Base-by-base conservation (phyloP, 257 asterid species). In the Solanum neorickii region DNA sequence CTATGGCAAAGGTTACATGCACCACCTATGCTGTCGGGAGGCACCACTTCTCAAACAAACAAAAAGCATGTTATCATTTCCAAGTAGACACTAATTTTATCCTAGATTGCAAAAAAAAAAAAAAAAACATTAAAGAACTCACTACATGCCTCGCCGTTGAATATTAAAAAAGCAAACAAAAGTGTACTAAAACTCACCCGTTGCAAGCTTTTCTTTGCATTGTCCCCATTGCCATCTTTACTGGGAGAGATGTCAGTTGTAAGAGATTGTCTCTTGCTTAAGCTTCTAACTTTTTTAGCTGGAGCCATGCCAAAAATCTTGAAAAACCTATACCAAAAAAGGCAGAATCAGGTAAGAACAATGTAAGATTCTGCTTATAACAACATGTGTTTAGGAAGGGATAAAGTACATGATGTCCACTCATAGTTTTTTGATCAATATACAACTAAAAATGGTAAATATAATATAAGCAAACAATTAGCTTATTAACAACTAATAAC, bases 301-400 rank as follows among this genome's bases (percentile, higher is more conserved):
- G 99, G 98, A 60, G 93, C 95, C 99, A 96, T 96, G 78, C 86
- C 66, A 23, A 87, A 89, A 82, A 88, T 86, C 88, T 87, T 72
- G 78, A 60, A 86, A 83, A 73, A 86, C 87, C 90, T 86, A 88
- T 44, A 84, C 82, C 52, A 70, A 86, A 37, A 33, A 41, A 76
- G 3, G 44, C 44, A 80, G 66, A 52, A 82, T 82, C 69, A 82
- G 20, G 20, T 39, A 49, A 29, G 69, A 68, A 49, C 85, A 82
- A 82, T 29, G 12, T 78, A 16, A 49, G 44, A 29, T 82, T 78
- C 69, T 82, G 41, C 56, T 47, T 82, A 49, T 29, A 15, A 82
- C 23, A 76, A 44, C 33, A 78, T 31, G 44, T 49, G 39, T 46
- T 49, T 27, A 65, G 85, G 39, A 82, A 82, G 85, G 20, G 68